These are phyloP conservation scores for Gamsiella multidivaricata DNA, from an alignment of 192 early-diverging fungal genomes.

Conservation along the genomic window DNA sequence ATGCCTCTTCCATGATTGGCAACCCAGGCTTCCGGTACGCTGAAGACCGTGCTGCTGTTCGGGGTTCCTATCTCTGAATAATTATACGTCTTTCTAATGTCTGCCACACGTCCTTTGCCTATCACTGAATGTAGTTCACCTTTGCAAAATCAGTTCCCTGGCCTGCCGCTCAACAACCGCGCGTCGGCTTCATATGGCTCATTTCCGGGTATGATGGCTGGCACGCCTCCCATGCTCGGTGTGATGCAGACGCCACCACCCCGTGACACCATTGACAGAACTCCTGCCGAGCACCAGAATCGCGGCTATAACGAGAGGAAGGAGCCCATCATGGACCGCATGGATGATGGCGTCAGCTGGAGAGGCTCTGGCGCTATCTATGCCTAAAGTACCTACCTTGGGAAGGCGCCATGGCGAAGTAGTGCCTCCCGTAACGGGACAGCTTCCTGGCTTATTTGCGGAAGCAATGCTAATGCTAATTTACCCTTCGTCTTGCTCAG, in stretches of 20 bases:
- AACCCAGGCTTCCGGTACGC: conserved; percentile 35
- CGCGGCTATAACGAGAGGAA: conserved; percentile 38
- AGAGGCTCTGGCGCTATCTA: conserved; percentile 51
- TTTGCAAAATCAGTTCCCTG: conserved; percentile 28
- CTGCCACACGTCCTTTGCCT: background rate
- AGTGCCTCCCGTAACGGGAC: no score
- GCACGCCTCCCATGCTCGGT: conserved; percentile 33
- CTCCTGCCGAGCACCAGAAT: conserved; percentile 27
- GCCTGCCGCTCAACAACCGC: conserved; percentile 28
- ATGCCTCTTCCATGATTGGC: conserved; percentile 35
- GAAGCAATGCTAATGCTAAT: background rate
- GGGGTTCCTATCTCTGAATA: background rate
- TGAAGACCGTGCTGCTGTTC: no score
- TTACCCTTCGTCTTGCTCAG: background rate
- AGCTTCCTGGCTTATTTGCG: no score
- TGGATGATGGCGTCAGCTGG: conserved; percentile 56
- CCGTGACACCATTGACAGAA: conserved; percentile 49
- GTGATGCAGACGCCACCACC: conserved; percentile 39
- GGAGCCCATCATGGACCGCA: conserved; percentile 52
- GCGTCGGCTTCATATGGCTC: conserved; percentile 32
- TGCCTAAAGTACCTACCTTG: conserved; percentile 10
- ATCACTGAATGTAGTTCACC: conserved; percentile 42
- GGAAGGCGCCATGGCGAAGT: background rate
- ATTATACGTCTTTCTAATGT: background rate
- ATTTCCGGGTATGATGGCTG: conserved; percentile 43